Percentiles rank a stretch among this genome's conserved stretches.
phyloP scores from a whole-genome alignment of 1,284 basidiomycete species.

The Neolentinus lepideus region DNA sequence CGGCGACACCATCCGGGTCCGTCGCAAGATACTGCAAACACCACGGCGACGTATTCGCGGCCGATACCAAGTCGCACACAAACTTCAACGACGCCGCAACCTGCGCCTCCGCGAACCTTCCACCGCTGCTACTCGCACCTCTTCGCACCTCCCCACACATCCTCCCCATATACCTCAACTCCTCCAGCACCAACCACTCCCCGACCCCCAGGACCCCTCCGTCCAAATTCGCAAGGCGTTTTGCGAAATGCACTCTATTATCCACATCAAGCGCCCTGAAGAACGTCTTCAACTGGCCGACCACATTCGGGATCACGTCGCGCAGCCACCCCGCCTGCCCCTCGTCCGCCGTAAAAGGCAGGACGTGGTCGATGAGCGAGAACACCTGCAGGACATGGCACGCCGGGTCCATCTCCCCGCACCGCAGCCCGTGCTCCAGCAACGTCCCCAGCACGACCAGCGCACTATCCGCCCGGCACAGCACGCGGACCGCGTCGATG shows the following conservation, averaged over 20 bases:
- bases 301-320: slow-evolving; percentile 46
- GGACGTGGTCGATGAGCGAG: slow-evolving; percentile 45
- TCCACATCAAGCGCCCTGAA: slow-evolving; percentile 48
- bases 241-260: slow-evolving; percentile 45
- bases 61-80: slow-evolving; percentile 27
- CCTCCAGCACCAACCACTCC: slow-evolving; percentile 64
- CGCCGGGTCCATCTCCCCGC: slow-evolving; percentile 41
- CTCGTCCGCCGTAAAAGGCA: slow-evolving; percentile 33
- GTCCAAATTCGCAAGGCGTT: slow-evolving; percentile 51
- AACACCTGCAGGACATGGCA: slow-evolving; percentile 49
- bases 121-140: slow-evolving; percentile 17
- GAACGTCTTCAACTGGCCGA: slow-evolving; percentile 48
- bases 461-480: slow-evolving; percentile 31
- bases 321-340: slow-evolving; percentile 37
- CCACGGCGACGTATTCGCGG: slow-evolving; percentile 28
- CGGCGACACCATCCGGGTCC: slow-evolving; percentile 23
- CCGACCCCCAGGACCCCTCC: slow-evolving; percentile 49
- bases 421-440: slow-evolving; percentile 36
- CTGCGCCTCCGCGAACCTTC: slow-evolving; percentile 26
- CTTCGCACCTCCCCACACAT: background rate
- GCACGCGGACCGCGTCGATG: slow-evolving; percentile 34
- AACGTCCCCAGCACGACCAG: slow-evolving; percentile 46
- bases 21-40: slow-evolving; percentile 20
- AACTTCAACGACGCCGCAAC: slow-evolving; percentile 34
- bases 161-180: slow-evolving; percentile 36